Conservation (phyloP, 768 basidiomycete species). For the Dentipellis sp. region DNA sequence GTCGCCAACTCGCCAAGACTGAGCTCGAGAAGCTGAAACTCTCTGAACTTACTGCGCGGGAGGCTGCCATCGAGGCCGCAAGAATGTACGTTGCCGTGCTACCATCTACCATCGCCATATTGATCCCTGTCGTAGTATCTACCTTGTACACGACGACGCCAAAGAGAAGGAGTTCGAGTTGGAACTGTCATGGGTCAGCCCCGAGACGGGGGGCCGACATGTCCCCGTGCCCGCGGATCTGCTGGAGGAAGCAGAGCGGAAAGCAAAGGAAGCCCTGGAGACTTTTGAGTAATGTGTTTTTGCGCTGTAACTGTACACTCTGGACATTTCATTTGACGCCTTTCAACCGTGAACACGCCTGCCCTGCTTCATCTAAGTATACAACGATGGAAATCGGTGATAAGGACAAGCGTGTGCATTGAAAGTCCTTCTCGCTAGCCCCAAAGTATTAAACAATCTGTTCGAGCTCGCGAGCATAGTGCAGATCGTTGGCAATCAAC, state of each 20-base stretch:
- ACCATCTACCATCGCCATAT: slow-evolving; percentile 4
- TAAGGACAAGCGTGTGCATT: too few species aligned
- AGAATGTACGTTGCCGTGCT: slow-evolving; percentile 63
- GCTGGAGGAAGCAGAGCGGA: slow-evolving; percentile 73
- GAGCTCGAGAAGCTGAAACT: slow-evolving; percentile 95
- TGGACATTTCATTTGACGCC: neutral
- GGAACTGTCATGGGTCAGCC: slow-evolving; percentile 94
- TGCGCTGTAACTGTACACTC: slow-evolving; percentile 16
- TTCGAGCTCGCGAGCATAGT: slow-evolving; percentile 82
- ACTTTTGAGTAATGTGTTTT: slow-evolving; percentile 37
- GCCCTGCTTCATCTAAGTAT: too few species aligned
- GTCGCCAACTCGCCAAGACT: slow-evolving; percentile 95
- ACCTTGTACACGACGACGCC: slow-evolving; percentile 94
- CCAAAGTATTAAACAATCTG: slow-evolving; percentile 39
- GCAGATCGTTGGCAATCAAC: slow-evolving; percentile 67
- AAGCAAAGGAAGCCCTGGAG: slow-evolving; percentile 82
- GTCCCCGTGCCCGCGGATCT: slow-evolving; percentile 80
- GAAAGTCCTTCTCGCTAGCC: too few species aligned
- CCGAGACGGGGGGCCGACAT: slow-evolving; percentile 74
- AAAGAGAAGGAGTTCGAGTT: slow-evolving; percentile 99
- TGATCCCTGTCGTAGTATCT: slow-evolving; percentile 52
- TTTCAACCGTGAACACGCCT: neutral
- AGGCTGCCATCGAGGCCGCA: slow-evolving; percentile 90
- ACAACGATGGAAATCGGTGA: too few species aligned
- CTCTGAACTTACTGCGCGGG: slow-evolving; percentile 63